A percentile compares a stretch with the other conserved stretches of the same genome.
These are phyloP conservation scores for Populus tomentosa DNA, from an alignment of 441 rosid genomes.

Conservation along the genomic window DNA sequence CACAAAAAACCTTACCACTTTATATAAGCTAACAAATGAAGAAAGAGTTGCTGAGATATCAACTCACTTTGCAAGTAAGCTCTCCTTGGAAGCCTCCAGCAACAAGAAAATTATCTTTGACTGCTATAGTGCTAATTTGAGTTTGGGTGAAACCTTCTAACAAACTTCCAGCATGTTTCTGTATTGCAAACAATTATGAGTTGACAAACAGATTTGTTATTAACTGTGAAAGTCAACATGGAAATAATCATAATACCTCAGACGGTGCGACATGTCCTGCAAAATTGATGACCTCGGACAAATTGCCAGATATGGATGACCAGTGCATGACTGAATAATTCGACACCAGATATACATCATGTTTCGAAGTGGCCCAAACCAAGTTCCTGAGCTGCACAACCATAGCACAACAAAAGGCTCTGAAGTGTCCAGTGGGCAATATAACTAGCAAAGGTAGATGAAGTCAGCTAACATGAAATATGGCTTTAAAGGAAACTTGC, in stretches of 20 bases:
- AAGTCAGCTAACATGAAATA: background rate
- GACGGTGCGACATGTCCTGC: constrained; percentile 90
- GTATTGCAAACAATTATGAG: constrained; percentile 2
- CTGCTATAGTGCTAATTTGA: constrained; percentile 91
- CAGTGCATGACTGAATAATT: constrained; percentile 76
- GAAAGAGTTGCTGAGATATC: background rate
- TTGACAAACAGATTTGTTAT: background rate
- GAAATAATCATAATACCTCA: constrained; percentile 46
- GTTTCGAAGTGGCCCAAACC: constrained; percentile 90
- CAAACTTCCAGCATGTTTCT: constrained; percentile 90
- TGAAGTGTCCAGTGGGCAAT: background rate
- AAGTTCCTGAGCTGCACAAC: constrained; percentile 84
- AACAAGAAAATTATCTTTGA: constrained; percentile 72
- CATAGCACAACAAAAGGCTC: constrained; percentile 1
- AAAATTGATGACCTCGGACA: constrained; percentile 73
- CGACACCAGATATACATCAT: constrained; percentile 84
- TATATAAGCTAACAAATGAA: background rate
- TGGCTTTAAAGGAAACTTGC: background rate
- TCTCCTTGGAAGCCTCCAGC: constrained; percentile 98
- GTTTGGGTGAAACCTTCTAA: constrained; percentile 90
- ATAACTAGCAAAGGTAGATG: background rate
- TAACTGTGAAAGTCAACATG: background rate
- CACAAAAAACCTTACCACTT: background rate
- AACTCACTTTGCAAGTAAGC: constrained; percentile 79
- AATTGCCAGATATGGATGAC: constrained; percentile 64